These are phyloP conservation scores for Seiridium unicorne DNA, from an alignment of 2,329 filamentous ascomycete species.

Conservation along the genomic window DNA sequence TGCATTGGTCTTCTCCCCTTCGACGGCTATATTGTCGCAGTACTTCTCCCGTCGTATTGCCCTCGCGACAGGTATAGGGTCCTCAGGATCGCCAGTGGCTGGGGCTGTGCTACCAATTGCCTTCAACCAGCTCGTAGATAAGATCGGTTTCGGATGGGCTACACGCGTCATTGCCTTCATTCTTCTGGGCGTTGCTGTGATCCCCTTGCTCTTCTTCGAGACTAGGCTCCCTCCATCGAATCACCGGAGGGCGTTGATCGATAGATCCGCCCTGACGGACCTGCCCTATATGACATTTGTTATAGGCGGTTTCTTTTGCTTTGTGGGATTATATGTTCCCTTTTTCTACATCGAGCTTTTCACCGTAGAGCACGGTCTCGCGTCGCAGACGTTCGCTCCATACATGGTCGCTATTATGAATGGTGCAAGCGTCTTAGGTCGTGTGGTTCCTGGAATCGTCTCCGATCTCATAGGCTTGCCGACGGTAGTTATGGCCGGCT, in stretches of 20 bases:
- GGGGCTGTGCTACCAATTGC: slow-evolving; percentile 43
- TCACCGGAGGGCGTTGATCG: slow-evolving; percentile 28
- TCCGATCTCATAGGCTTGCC: slow-evolving; percentile 41
- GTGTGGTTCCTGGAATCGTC: slow-evolving; percentile 41
- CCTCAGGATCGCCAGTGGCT: slow-evolving; percentile 28
- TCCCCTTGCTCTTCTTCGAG: slow-evolving; percentile 31
- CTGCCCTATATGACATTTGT: slow-evolving; percentile 34
- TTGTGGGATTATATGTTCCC: slow-evolving; percentile 45
- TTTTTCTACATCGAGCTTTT: slow-evolving; percentile 47
- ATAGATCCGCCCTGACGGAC: slow-evolving; percentile 35
- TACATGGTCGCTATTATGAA: slow-evolving; percentile 45
- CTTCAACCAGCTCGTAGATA: slow-evolving; percentile 35
- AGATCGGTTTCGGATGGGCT: slow-evolving; percentile 43
- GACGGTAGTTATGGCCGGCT: slow-evolving; percentile 33
- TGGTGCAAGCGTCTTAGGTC: slow-evolving; percentile 43
- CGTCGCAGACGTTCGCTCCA: slow-evolving; percentile 29
- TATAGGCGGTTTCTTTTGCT: slow-evolving; percentile 35
- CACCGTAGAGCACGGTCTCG: slow-evolving; percentile 37
- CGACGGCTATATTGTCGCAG: slow-evolving; percentile 23
- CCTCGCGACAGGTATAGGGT: slow-evolving; percentile 29
- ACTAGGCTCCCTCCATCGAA: slow-evolving; percentile 30
- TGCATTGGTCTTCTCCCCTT: slow-evolving; percentile 22
- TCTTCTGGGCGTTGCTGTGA: slow-evolving; percentile 29
- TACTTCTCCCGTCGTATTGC: slow-evolving; percentile 28
- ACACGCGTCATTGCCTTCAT: slow-evolving; percentile 42